Evolutionary conservation across 495 filamentous ascomycete species (phyloP).

Genomic region (Xylaria acuta): DNA sequence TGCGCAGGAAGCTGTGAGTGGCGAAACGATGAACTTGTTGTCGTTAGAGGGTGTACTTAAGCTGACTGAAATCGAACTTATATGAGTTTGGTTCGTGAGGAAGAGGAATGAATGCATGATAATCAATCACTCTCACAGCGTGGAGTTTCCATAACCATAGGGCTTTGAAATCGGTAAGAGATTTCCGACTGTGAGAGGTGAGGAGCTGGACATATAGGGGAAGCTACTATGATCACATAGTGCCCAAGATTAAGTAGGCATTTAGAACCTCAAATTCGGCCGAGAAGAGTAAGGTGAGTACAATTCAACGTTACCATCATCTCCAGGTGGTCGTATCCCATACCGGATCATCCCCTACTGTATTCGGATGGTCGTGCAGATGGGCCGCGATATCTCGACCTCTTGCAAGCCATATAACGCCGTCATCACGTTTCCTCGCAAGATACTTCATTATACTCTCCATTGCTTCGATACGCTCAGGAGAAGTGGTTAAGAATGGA

Average conservation of each 20-base stretch:
- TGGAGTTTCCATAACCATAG: no score
- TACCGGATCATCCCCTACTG: not conserved
- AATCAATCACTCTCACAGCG: not conserved
- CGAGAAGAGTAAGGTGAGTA: not conserved
- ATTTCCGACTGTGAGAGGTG: no score
- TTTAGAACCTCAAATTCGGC: no score
- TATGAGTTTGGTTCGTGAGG: not conserved
- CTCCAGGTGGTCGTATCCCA: not conserved
- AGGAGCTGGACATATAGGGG: no score
- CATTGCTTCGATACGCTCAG: slow-evolving; percentile 1
- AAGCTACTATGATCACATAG: no score
- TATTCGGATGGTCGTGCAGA: slow-evolving; percentile 7
- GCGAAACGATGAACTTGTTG: not conserved
- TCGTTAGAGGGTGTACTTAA: not conserved
- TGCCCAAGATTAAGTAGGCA: no score
- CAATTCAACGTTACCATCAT: not conserved
- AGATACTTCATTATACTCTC: slow-evolving; percentile 1
- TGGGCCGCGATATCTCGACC: slow-evolving; percentile 2
- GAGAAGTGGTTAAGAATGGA: slow-evolving; percentile 36
- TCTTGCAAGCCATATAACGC: slow-evolving; percentile 5
- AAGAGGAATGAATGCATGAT: not conserved
- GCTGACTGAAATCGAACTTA: not conserved
- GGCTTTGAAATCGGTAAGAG: no score
- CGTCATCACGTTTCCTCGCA: slow-evolving; percentile 7
- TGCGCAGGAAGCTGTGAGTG: not conserved